Percentiles rank a stretch among this genome's conserved stretches.
phyloP scores from a whole-genome alignment of 495 filamentous ascomycete species.

The Aspergillus taichungensis region DNA sequence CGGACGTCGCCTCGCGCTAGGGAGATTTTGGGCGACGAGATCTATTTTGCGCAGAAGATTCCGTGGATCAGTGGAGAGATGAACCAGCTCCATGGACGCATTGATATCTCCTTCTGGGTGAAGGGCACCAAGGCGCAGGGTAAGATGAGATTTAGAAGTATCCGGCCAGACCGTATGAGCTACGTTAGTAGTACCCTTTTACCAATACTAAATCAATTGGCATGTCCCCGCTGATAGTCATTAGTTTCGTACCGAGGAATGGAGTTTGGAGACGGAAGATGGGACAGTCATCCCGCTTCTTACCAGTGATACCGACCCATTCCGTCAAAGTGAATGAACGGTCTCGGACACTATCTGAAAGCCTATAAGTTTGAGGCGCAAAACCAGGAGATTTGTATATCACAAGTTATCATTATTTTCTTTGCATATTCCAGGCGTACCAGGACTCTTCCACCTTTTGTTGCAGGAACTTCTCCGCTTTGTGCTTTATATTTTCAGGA shows the following conservation, averaged over 20 bases:
- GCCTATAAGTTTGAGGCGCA: neutral
- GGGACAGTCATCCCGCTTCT: conserved; percentile 58
- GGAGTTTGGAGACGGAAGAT: conserved; percentile 63
- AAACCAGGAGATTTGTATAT: conserved; percentile 13
- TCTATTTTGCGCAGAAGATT: conserved; percentile 79
- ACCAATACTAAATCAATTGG: neutral
- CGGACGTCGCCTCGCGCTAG: conserved; percentile 69
- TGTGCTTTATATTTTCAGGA: too few species aligned
- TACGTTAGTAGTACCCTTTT: conserved; percentile 41
- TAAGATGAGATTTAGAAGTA: conserved; percentile 73
- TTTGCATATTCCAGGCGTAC: conserved; percentile 11
- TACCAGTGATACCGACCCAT: conserved; percentile 52
- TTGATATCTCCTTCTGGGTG: conserved; percentile 80
- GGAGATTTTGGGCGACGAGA: conserved; percentile 75
- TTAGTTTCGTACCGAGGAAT: conserved; percentile 67
- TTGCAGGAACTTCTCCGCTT: too few species aligned
- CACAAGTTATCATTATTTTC: neutral
- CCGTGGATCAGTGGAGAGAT: conserved; percentile 91
- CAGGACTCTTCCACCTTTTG: too few species aligned
- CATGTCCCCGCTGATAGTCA: neutral
- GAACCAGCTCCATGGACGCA: conserved; percentile 87
- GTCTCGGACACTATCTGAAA: neutral
- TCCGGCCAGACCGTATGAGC: conserved; percentile 62
- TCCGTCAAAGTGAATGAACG: conserved; percentile 30
- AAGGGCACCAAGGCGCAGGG: conserved; percentile 68